A percentile compares a stretch with the other conserved stretches of the same genome.
These are phyloP conservation scores for Alloteropsis semialata DNA, from an alignment of 176 grass and related monocot species.

Conservation along the genomic window DNA sequence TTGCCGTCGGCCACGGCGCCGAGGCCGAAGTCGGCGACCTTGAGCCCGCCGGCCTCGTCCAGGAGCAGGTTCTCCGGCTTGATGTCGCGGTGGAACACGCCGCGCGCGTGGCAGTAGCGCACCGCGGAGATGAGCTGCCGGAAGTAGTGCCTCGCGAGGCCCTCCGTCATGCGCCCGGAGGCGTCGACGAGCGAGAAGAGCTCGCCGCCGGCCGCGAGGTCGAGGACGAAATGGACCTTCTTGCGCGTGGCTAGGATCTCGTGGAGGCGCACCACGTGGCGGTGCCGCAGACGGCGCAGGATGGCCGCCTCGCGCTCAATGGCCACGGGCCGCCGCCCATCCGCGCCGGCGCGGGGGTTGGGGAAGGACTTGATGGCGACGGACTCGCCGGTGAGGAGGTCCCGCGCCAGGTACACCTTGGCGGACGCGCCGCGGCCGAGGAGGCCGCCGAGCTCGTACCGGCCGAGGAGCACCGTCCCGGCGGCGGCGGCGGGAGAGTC, in stretches of 20 bases:
- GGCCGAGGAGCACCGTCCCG: constrained; percentile 36
- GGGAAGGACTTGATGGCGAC: constrained; percentile 87
- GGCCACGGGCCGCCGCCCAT: not conserved
- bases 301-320: constrained; percentile 69
- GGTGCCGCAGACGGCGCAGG: constrained; percentile 60
- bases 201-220: constrained; percentile 75
- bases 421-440: constrained; percentile 90
- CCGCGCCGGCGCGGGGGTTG: constrained; percentile 23
- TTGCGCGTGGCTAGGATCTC: constrained; percentile 69
- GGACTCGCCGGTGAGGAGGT: constrained; percentile 47
- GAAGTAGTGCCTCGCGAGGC: constrained; percentile 55
- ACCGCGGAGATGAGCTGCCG: constrained; percentile 73
- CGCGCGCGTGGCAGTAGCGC: constrained; percentile 73
- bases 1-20: constrained; percentile 27
- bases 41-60: constrained; percentile 57
- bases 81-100: constrained; percentile 91
- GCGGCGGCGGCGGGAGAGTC: not conserved
- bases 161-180: constrained; percentile 58
- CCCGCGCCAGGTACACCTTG: constrained; percentile 77
- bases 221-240: constrained; percentile 72
- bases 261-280: constrained; percentile 64
- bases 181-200: constrained; percentile 56
- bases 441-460: constrained; percentile 66
- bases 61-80: constrained; percentile 90
- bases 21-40: constrained; percentile 64